Evolutionary conservation across 2,329 filamentous ascomycete genomes (phyloP), one percentile per base, ranked within the genome.

Genomic region (Thielaviopsis musarum): DNA sequence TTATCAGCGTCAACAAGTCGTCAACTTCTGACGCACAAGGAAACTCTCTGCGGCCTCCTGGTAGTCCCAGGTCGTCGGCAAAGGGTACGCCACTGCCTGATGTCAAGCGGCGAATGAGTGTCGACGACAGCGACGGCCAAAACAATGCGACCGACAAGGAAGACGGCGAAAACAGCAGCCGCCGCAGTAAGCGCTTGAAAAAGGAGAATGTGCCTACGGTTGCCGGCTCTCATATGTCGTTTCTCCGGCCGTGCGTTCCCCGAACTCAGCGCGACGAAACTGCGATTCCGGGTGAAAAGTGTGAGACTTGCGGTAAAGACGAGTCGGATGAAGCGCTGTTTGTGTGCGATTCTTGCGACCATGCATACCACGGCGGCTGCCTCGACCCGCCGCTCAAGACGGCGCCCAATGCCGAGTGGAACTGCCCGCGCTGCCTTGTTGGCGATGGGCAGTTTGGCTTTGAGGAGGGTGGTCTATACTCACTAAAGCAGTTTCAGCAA

Each of bases 391-490:
- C 87, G 1, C 74, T 95, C 52, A 86, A 85, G 65, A 75, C 79
- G 9, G 82, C 86, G 64, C 89, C 90, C 0, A 87, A 93, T 24
- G 79, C 83, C 58, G 93, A 97, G 67, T 98, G 93, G 93, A 91
- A 97, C 69, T 98, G 93, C 65, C 87, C 93, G 0, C 83, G 90
- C 67, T 98, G 93, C 69, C 80, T 98, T 26, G 93, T 98, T 24
- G 93, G 93, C 54, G 95, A 95, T 60, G 91, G 91, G 48, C 90
- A 97, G 64, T 98, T 95, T 66, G 93, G 93, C 0, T 98, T 98
- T 63, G 91, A 97, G 68, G 93, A 98, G 70, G 93, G 93, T 24
- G 91, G 91, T 3, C 80, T 96, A 22, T 98, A 98, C 71, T 98
- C 93, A 0, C 76, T 98, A 26, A 90, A 87, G 66, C 88, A 95